Base-by-base conservation (phyloP, 495 filamentous ascomycete genomes). In the Penicillium crystallinum region DNA sequence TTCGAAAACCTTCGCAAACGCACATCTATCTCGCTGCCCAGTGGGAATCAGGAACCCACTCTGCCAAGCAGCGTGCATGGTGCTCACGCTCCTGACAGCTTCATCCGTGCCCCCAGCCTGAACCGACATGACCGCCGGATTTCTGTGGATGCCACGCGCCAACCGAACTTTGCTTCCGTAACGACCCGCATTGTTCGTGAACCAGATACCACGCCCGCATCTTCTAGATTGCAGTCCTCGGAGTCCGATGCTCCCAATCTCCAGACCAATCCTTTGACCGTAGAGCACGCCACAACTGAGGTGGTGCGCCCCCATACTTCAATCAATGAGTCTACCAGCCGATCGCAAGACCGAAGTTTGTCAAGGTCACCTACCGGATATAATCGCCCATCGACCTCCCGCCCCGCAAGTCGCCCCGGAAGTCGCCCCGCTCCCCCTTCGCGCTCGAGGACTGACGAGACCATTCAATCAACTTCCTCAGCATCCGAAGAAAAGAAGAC, bases 151-250 rank as follows among this genome's bases (percentile, higher is more conserved):
- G 53, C 50, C n/a, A 46, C 53, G 21, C 66, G 63, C 30, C 55
- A 61, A 19, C 42, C 83, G 79, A 68, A 59, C 49, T 91, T 88
- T 11, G 79, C 93, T 9, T 89, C 90, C 30, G 89, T 93, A 8
- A 90, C 87, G 0, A 86, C 90, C 23, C 81, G 84, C 18, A 91
- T 92, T 35, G 69, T 92, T 25, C 79, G 88, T 23, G 83, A 88
- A 43, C 66, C 76, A 31, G 65, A 50, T 51, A 23, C 43, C 30
- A 53, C 66, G 15, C 62, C 67, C 42, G 53, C 53, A 19, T 57
- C 69, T 47, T 41, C 57, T 42, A 46, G 72, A 67, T 22, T 68
- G 45, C 61, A 79, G 72, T 61, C 71, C 54, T 57, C 73, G 40
- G 69, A 80, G 54, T 62, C 78, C 18, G 69, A 64, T 30, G 71